phyloP scores from a whole-genome alignment of 441 rosid species.

The Croton laevigatus region DNA sequence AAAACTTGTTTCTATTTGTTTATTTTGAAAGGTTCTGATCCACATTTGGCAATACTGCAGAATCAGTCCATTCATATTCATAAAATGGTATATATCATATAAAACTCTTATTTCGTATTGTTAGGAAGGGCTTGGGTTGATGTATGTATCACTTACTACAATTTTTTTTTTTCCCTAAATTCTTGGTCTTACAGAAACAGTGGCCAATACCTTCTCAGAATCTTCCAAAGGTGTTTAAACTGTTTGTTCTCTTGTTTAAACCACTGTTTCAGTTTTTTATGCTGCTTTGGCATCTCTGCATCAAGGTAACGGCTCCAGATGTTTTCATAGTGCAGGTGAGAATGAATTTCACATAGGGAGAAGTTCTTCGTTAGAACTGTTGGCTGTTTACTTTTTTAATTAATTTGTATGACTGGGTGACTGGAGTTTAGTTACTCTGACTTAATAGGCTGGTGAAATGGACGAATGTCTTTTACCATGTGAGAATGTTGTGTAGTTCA shows the following conservation, averaged over 20 bases:
- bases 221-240: slow-evolving; percentile 58
- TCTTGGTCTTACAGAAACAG: slow-evolving; percentile 43
- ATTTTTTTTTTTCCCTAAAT: not conserved
- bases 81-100: slow-evolving; percentile 59
- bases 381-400: not conserved
- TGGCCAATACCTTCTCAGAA: slow-evolving; percentile 48
- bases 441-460: not conserved
- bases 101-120: not conserved
- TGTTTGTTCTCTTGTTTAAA: slow-evolving; percentile 70
- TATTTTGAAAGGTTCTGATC: slow-evolving; percentile 63
- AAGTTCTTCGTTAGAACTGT: not conserved
- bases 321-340: slow-evolving; percentile 87
- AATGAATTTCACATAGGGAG: slow-evolving; percentile 4
- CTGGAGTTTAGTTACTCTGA: not conserved
- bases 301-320: slow-evolving; percentile 75
- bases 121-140: not conserved
- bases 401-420: not conserved
- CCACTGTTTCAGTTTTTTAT: slow-evolving; percentile 68
- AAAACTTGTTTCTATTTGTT: not conserved
- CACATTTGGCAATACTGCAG: slow-evolving; percentile 64
- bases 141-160: not conserved
- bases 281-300: slow-evolving; percentile 83
- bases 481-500: not conserved
- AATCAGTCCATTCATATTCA: slow-evolving; percentile 77
- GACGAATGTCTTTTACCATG: not conserved